These are phyloP conservation scores for Cardamine occulta DNA, from an alignment of 345 rosid genomes.

Conservation along the genomic window DNA sequence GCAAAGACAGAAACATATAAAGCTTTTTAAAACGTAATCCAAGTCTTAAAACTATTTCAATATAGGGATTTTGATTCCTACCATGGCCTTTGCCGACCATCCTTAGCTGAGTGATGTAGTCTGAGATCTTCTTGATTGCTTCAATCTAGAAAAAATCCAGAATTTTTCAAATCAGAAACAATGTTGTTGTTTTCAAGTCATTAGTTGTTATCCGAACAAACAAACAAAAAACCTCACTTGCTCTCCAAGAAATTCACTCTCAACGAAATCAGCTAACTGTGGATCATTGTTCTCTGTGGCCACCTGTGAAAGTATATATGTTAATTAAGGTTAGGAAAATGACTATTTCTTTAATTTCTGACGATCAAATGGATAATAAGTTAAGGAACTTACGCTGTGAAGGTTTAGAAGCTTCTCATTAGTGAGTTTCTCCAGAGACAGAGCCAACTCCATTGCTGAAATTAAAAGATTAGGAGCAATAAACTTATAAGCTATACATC, in stretches of 20 bases:
- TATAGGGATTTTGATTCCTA: conserved; percentile 36
- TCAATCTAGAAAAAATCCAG: conserved; percentile 53
- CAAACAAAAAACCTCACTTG: conserved; percentile 50
- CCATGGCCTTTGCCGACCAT: conserved; percentile 95
- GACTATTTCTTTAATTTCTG: background rate
- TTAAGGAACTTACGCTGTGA: conserved; percentile 54
- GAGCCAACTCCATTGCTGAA: conserved; percentile 89
- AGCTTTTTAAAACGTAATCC: background rate
- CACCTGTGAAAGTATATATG: conserved; percentile 52
- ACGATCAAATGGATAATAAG: background rate
- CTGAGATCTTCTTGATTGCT: conserved; percentile 82
- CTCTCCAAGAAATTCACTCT: conserved; percentile 67
- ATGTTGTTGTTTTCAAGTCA: background rate
- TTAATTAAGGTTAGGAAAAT: conserved; percentile 8
- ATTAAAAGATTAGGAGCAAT: background rate
- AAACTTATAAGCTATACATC: background rate
- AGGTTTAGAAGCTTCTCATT: conserved; percentile 78
- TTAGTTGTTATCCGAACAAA: background rate
- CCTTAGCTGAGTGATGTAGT: conserved; percentile 82
- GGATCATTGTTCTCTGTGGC: conserved; percentile 67
- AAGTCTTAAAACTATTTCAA: background rate
- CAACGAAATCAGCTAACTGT: conserved; percentile 72
- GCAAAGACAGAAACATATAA: conserved; percentile 30
- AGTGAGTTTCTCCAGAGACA: conserved; percentile 84
- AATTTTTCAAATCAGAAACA: background rate